These are phyloP conservation scores for Huntiella abstrusa DNA, from an alignment of 2,329 filamentous ascomycete genomes.

Conservation along the genomic window DNA sequence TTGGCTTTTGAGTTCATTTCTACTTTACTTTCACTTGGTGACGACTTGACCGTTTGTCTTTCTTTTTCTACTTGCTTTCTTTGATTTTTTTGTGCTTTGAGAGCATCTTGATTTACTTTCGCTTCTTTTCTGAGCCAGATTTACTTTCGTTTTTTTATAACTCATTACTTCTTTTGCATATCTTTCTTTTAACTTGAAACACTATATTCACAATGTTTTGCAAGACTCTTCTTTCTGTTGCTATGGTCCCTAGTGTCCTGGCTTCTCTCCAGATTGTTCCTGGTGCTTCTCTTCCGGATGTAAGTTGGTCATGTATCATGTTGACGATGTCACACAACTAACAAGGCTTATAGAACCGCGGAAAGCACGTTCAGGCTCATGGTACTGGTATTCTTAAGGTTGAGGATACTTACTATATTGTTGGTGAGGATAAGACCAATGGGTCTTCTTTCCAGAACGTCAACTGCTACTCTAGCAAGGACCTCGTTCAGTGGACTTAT, in stretches of 20 bases:
- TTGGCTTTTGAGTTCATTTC: too few species aligned
- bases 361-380: slow-evolving; percentile 45
- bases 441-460: slow-evolving; percentile 42
- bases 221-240: neutral
- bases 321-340: neutral
- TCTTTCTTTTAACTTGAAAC: neutral
- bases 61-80: neutral
- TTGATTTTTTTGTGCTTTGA: neutral
- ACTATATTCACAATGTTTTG: slow-evolving; percentile 2
- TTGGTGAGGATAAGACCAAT: slow-evolving; percentile 51
- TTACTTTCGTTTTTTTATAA: neutral
- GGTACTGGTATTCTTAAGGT: slow-evolving; percentile 44
- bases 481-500: slow-evolving; percentile 46
- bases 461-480: slow-evolving; percentile 45
- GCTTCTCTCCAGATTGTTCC: slow-evolving; percentile 22
- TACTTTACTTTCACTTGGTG: neutral
- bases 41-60: neutral
- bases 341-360: slow-evolving; percentile 21
- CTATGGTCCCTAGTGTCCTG: slow-evolving; percentile 1
- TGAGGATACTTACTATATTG: slow-evolving; percentile 41
- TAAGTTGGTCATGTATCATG: slow-evolving; percentile 14
- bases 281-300: slow-evolving; percentile 28
- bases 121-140: neutral
- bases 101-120: neutral
- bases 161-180: neutral